Conservation (phyloP, 345 rosid genomes). For the Populus ilicifolia region DNA sequence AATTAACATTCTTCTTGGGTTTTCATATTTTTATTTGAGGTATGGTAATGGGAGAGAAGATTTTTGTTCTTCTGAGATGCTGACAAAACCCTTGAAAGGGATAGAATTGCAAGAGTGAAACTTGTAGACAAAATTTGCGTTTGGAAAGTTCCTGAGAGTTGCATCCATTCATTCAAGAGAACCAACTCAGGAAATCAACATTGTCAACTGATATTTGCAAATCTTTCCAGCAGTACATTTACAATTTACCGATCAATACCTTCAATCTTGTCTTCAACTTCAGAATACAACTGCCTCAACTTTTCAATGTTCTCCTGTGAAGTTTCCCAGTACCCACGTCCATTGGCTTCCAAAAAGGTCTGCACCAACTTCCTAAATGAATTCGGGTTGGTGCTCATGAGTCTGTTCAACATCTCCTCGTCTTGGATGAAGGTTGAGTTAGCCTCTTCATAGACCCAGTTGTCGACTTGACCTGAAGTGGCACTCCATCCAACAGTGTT, state of each 20-base stretch:
- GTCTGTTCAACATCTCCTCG: slow-evolving; percentile 85
- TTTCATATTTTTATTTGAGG: too few species aligned
- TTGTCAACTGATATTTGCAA: slow-evolving; percentile 17
- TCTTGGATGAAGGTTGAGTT: slow-evolving; percentile 91
- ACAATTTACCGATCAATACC: slow-evolving; percentile 68
- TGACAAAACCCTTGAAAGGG: background rate
- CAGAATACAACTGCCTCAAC: slow-evolving; percentile 82
- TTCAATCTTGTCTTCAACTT: slow-evolving; percentile 97
- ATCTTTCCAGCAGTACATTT: background rate
- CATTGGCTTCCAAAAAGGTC: slow-evolving; percentile 96
- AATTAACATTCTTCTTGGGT: too few species aligned
- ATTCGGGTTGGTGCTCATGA: slow-evolving; percentile 83
- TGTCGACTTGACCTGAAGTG: slow-evolving; percentile 96
- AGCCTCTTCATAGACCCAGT: slow-evolving; percentile 97
- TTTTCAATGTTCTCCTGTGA: slow-evolving; percentile 70
- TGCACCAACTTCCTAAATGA: slow-evolving; percentile 91
- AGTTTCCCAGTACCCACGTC: slow-evolving; percentile 98
- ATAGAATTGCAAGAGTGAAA: slow-evolving; percentile 1
- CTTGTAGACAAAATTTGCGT: slow-evolving; percentile 24
- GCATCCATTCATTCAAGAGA: slow-evolving; percentile 12
- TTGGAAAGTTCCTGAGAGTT: slow-evolving; percentile 13
- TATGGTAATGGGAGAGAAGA: background rate
- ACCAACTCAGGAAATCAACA: slow-evolving; percentile 17
- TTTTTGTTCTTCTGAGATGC: background rate
- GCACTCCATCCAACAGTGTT: slow-evolving; percentile 99